These are phyloP conservation scores for Emmonsia crescens DNA, from an alignment of 2,329 filamentous ascomycete genomes.

Conservation along the genomic window DNA sequence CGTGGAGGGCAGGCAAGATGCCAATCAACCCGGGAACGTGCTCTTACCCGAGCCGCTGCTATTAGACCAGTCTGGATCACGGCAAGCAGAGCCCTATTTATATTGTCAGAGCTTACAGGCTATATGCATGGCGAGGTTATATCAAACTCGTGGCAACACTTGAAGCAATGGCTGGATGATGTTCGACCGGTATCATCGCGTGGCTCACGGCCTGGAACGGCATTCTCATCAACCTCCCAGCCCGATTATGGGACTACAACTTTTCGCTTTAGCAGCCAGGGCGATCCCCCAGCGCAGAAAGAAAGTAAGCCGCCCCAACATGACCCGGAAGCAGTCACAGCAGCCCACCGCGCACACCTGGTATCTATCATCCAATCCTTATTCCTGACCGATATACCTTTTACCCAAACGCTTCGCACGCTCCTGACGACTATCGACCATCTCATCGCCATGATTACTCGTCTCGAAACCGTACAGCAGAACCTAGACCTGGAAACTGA, in stretches of 20 bases:
- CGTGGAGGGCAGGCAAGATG: constrained; percentile 51
- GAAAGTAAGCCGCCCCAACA: constrained; percentile 36
- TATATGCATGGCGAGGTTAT: constrained; percentile 89
- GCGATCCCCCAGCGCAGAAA: constrained; percentile 12
- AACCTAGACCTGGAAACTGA: constrained; percentile 72
- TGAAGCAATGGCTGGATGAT: constrained; percentile 61
- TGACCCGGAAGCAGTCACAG: constrained; percentile 75
- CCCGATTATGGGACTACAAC: not conserved
- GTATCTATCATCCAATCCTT: constrained; percentile 45
- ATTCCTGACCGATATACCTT: constrained; percentile 32
- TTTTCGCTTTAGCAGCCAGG: constrained; percentile 10
- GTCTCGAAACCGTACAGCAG: constrained; percentile 65
- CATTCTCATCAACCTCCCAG: constrained; percentile 17
- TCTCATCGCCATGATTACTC: constrained; percentile 63
- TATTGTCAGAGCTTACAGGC: constrained; percentile 73
- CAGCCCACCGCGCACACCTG: constrained; percentile 69
- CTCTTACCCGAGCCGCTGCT: constrained; percentile 50
- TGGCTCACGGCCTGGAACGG: constrained; percentile 30
- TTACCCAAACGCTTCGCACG: constrained; percentile 29
- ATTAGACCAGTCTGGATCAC: constrained; percentile 87
- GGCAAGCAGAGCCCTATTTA: constrained; percentile 74
- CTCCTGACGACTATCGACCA: constrained; percentile 56
- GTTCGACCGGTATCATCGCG: constrained; percentile 19
- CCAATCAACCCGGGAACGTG: constrained; percentile 51
- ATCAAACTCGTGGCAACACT: constrained; percentile 66